phyloP scores from a whole-genome alignment of 1,284 basidiomycete genomes.

The Trametes polyzona region DNA sequence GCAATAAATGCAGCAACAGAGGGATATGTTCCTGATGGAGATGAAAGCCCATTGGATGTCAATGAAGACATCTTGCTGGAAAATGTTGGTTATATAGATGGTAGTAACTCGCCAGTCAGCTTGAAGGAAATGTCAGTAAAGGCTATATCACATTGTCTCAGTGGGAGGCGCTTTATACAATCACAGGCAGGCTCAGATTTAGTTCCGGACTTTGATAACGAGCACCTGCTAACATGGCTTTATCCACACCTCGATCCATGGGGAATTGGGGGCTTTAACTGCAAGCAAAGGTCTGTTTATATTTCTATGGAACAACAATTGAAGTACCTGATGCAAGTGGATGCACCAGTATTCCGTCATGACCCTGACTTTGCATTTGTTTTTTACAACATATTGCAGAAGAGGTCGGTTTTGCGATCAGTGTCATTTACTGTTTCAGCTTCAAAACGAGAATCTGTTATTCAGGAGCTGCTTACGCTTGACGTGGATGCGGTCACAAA shows the following conservation, averaged over 20 bases:
- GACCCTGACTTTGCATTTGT: no score
- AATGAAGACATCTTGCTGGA: background rate
- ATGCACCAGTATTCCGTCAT: no score
- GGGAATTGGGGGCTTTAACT: conserved; percentile 13
- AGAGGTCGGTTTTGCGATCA: no score
- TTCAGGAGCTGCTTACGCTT: no score
- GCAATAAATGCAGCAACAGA: background rate
- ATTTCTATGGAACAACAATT: no score
- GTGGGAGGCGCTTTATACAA: background rate
- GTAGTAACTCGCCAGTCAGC: background rate
- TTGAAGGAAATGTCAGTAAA: conserved; percentile 12
- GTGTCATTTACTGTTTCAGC: no score
- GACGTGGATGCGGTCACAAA: background rate
- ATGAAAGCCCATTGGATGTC: background rate
- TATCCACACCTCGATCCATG: conserved; percentile 25
- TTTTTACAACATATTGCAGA: no score
- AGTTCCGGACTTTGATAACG: conserved; percentile 17
- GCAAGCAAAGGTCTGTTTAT: background rate
- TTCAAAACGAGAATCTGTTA: no score
- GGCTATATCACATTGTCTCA: conserved; percentile 8
- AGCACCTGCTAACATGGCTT: conserved; percentile 12
- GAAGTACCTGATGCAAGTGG: no score
- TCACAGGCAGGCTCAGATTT: conserved; percentile 7
- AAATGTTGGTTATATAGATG: background rate
- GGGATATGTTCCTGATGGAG: background rate